Conservation (phyloP, 1,284 basidiomycete genomes). For the Puccinia polysora region DNA sequence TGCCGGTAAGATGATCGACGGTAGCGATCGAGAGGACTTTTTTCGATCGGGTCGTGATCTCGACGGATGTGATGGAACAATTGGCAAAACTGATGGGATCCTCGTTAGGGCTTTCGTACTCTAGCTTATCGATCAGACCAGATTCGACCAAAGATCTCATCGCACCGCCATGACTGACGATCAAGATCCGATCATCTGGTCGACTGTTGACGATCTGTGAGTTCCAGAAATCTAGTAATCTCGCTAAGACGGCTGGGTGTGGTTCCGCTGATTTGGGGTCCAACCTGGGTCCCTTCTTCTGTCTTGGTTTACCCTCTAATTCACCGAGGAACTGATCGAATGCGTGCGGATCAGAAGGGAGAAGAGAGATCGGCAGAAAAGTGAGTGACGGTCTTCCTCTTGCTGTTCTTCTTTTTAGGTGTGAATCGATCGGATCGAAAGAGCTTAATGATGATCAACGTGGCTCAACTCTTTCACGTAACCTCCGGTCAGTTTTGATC, state of each 20-base stretch:
- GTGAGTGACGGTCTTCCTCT: no score
- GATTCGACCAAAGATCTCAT: slow-evolving; percentile 26
- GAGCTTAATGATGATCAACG: no score
- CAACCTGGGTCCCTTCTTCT: neutral
- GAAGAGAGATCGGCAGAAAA: neutral
- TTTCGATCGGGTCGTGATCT: neutral
- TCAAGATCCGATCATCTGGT: slow-evolving; percentile 4
- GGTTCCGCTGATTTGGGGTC: slow-evolving; percentile 29
- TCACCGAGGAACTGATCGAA: slow-evolving; percentile 24
- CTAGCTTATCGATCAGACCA: neutral
- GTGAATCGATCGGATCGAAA: no score
- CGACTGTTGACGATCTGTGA: neutral
- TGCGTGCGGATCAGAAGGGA: neutral
- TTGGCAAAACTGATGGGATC: slow-evolving; percentile 20
- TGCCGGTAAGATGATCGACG: slow-evolving; percentile 11
- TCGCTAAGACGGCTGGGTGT: neutral
- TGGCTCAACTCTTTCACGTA: slow-evolving; percentile 30
- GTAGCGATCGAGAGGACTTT: neutral
- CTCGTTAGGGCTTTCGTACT: slow-evolving; percentile 1
- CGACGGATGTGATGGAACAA: slow-evolving; percentile 32
- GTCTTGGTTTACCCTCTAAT: slow-evolving; percentile 26
- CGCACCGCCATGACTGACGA: slow-evolving; percentile 39
- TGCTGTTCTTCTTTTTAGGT: no score
- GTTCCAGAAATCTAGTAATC: slow-evolving; percentile 39
- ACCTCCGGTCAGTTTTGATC: slow-evolving; percentile 14